Percentiles rank a stretch among this genome's conserved stretches.
Evolutionary conservation across 106 monocot genomes (phyloP).

Genomic region (Vanilla planifolia): DNA sequence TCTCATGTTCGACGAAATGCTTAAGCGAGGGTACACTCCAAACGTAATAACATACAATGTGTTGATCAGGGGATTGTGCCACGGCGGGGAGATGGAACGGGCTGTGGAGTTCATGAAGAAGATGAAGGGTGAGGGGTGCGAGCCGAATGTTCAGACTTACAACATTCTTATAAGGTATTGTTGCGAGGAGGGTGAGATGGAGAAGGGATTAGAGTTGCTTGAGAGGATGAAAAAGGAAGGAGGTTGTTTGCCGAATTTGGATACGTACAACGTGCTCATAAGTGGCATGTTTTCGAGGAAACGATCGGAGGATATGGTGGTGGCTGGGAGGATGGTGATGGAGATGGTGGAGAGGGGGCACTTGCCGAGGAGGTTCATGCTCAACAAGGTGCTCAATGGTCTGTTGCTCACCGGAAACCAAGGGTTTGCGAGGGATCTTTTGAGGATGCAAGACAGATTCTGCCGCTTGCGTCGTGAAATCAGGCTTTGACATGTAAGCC

Average conservation of each 20-base stretch:
- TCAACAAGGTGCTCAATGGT: constrained; percentile 78
- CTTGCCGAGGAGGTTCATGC: constrained; percentile 64
- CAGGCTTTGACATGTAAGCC: constrained; percentile 58
- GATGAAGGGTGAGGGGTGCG: constrained; percentile 39
- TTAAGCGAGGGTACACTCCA: constrained; percentile 42
- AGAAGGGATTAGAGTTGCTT: constrained; percentile 52
- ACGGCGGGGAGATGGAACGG: constrained; percentile 42
- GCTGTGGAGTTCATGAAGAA: constrained; percentile 47
- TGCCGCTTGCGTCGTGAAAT: constrained; percentile 34
- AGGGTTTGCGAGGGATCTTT: constrained; percentile 50
- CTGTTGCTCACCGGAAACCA: constrained; percentile 80
- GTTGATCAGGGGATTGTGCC: constrained; percentile 67
- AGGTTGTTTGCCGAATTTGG: constrained; percentile 60
- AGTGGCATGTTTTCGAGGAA: constrained; percentile 77
- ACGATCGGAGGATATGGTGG: constrained; percentile 56
- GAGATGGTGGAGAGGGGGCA: constrained; percentile 83
- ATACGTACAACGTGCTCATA: constrained; percentile 75
- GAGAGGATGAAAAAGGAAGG: constrained; percentile 38
- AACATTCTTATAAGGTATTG: constrained; percentile 57
- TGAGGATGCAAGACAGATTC: constrained; percentile 61
- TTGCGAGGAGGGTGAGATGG: constrained; percentile 62
- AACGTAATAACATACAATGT: constrained; percentile 68
- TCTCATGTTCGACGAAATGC: constrained; percentile 67
- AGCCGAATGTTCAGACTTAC: constrained; percentile 67
- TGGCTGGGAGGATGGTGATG: constrained; percentile 63